Conservation (phyloP, 495 filamentous ascomycete genomes). For the Friedmanniomyces simplex region DNA sequence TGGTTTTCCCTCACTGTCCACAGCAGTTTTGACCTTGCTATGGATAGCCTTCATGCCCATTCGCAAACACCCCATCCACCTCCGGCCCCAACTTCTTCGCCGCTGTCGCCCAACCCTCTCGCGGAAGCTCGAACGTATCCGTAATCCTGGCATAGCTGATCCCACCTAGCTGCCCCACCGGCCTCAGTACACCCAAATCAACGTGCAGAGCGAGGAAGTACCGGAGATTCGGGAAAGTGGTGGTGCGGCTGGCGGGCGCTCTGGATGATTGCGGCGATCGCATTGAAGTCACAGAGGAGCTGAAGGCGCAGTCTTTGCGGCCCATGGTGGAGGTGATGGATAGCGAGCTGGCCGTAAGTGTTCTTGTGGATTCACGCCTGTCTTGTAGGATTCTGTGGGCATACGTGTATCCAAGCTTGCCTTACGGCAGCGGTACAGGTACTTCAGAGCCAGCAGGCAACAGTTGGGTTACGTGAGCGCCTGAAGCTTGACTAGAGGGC, state of each 20-base stretch:
- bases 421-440: no score
- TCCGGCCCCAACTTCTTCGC: background rate
- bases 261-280: background rate
- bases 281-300: background rate
- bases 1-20: no score
- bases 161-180: background rate
- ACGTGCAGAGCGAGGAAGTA: no score
- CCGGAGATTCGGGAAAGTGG: background rate
- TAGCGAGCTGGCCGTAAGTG: background rate
- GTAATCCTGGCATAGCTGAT: background rate
- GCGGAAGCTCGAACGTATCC: background rate
- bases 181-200: background rate
- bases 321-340: background rate
- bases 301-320: background rate
- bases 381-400: no score
- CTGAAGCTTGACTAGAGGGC: no score
- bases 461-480: no score
- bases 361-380: no score
- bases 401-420: no score
- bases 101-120: background rate
- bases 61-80: no score
- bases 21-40: no score
- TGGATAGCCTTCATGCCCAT: no score
- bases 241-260: background rate
- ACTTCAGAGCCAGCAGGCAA: no score